These are phyloP conservation scores for Lantana camara DNA, from an alignment of 257 asterid genomes.

Conservation along the genomic window DNA sequence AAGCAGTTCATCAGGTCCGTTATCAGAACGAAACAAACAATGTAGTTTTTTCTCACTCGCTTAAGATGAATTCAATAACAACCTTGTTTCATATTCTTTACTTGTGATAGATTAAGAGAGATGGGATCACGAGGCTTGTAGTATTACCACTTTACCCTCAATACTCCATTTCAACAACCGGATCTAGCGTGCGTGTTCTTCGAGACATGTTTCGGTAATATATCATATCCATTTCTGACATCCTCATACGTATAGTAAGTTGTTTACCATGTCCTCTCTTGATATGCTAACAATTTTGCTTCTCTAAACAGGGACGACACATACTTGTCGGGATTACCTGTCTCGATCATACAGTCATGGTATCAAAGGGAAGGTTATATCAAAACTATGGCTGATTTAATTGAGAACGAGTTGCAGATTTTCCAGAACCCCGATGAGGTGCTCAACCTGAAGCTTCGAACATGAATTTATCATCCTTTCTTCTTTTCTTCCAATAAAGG, in stretches of 20 bases:
- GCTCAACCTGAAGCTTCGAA: neutral
- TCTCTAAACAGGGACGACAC: slow-evolving; percentile 58
- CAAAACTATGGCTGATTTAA: slow-evolving; percentile 89
- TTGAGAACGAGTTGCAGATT: slow-evolving; percentile 68
- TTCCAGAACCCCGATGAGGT: slow-evolving; percentile 77
- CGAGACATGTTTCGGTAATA: slow-evolving; percentile 68
- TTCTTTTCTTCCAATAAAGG: neutral
- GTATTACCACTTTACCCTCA: slow-evolving; percentile 97
- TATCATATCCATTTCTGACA: neutral
- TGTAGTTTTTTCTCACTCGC: neutral
- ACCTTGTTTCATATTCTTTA: slow-evolving; percentile 10
- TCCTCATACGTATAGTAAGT: too few relatives aligned
- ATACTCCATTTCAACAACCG: slow-evolving; percentile 93
- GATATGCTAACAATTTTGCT: slow-evolving; percentile 12
- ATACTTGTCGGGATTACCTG: slow-evolving; percentile 68
- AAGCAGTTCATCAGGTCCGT: slow-evolving; percentile 84
- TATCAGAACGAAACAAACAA: neutral
- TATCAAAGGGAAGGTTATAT: slow-evolving; percentile 89
- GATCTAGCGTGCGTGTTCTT: slow-evolving; percentile 92
- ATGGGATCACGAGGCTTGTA: slow-evolving; percentile 76
- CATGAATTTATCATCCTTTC: neutral
- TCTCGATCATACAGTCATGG: slow-evolving; percentile 92
- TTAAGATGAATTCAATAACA: neutral
- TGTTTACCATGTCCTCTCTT: neutral
- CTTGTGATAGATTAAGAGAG: slow-evolving; percentile 76